A percentile compares a stretch with the other conserved stretches of the same genome.
Conservation (phyloP, 192 early-diverging fungal species). For the Podila verticillata region DNA sequence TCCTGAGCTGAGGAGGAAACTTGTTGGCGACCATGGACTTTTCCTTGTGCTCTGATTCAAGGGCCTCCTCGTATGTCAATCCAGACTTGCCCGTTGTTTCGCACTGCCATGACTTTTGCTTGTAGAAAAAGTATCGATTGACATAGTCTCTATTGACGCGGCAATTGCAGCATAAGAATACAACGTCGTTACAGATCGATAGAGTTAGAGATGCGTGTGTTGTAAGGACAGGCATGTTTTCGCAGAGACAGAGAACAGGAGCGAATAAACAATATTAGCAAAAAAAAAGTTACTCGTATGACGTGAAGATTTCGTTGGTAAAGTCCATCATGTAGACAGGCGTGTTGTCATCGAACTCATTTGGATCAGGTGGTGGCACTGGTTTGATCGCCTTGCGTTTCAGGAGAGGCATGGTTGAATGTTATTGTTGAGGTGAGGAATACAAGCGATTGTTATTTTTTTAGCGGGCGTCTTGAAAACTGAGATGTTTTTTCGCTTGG, state of each 20-base stretch:
- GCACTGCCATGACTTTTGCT: constrained; percentile 82
- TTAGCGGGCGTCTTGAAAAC: neutral
- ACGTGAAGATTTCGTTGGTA: constrained; percentile 68
- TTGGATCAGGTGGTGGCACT: constrained; percentile 26
- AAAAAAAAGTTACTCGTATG: constrained; percentile 62
- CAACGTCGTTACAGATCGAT: neutral
- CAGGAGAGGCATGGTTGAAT: constrained; percentile 28
- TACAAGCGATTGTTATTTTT: neutral
- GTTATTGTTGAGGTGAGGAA: neutral
- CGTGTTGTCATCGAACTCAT: constrained; percentile 50
- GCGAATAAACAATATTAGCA: neutral
- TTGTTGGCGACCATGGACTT: constrained; percentile 67
- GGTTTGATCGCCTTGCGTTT: constrained; percentile 52
- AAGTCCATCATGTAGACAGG: constrained; percentile 63
- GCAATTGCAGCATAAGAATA: constrained; percentile 9
- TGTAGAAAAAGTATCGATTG: constrained; percentile 72
- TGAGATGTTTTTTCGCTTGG: too few species aligned
- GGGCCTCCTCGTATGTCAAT: constrained; percentile 85
- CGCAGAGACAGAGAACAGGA: too few species aligned
- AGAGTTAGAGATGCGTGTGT: constrained; percentile 7
- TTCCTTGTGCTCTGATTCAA: constrained; percentile 76
- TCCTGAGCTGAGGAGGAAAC: constrained; percentile 74
- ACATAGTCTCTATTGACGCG: constrained; percentile 69
- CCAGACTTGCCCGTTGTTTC: constrained; percentile 74
- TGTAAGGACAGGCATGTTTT: neutral